A percentile compares a stretch with the other conserved stretches of the same genome.
These are phyloP conservation scores for Penicillium brevicompactum DNA, from an alignment of 2,329 filamentous ascomycete species.

Conservation along the genomic window DNA sequence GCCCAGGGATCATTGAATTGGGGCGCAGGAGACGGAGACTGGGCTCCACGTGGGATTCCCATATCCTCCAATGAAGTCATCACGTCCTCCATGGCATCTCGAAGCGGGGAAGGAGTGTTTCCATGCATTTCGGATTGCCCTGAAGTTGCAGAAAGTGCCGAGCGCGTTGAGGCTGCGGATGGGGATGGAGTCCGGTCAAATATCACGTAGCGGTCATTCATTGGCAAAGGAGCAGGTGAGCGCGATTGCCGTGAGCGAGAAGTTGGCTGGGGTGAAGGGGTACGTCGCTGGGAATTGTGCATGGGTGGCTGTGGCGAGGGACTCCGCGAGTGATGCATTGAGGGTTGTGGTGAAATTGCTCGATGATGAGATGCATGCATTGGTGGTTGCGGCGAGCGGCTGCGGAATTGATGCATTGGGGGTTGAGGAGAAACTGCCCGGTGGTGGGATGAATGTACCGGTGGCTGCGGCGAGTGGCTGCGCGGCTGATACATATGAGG, in stretches of 20 bases:
- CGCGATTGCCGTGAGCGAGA: slow-evolving; percentile 18
- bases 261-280: slow-evolving; percentile 18
- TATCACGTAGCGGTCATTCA: slow-evolving; percentile 44
- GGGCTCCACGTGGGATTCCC: slow-evolving; percentile 60
- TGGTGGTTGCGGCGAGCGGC: slow-evolving; percentile 16
- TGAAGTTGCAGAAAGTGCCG: slow-evolving; percentile 17
- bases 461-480: slow-evolving; percentile 16
- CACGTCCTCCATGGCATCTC: slow-evolving; percentile 96
- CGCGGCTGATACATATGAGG: slow-evolving; percentile 16
- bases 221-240: slow-evolving; percentile 38
- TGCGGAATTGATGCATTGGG: slow-evolving; percentile 9
- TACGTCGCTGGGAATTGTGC: slow-evolving; percentile 7
- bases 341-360: neutral
- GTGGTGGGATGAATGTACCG: slow-evolving; percentile 5
- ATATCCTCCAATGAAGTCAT: slow-evolving; percentile 94
- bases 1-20: slow-evolving; percentile 73
- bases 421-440: neutral
- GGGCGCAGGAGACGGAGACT: slow-evolving; percentile 54
- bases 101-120: slow-evolving; percentile 84
- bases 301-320: slow-evolving; percentile 18
- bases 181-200: slow-evolving; percentile 53
- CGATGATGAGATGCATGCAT: slow-evolving; percentile 8
- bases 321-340: slow-evolving; percentile 14
- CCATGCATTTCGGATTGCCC: slow-evolving; percentile 63
- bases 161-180: slow-evolving; percentile 29